These are phyloP conservation scores for Sonneratia alba DNA, from an alignment of 345 rosid species.

Conservation along the genomic window DNA sequence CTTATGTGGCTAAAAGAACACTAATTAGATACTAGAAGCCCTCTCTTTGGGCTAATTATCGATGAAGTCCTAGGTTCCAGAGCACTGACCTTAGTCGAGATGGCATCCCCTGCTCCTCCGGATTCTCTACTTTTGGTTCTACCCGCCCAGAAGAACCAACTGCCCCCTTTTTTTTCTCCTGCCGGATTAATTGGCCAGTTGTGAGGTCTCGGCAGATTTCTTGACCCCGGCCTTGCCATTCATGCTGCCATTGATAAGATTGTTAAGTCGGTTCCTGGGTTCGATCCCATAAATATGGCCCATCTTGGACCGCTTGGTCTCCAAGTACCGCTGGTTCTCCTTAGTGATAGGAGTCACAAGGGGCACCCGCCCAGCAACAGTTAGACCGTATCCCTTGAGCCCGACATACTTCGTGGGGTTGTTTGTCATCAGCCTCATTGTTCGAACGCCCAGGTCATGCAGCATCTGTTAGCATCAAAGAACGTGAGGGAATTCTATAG, in stretches of 20 bases:
- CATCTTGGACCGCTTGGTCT: constrained; percentile 66
- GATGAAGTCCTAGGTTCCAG: no score
- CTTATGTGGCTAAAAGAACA: no score
- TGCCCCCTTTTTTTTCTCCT: neutral
- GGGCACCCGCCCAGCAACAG: constrained; percentile 63
- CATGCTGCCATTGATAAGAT: constrained; percentile 11
- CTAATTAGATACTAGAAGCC: no score
- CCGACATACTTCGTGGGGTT: constrained; percentile 78
- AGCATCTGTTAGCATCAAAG: constrained; percentile 39
- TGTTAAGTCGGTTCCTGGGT: constrained; percentile 21
- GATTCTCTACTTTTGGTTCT: no score
- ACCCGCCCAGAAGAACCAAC: no score
- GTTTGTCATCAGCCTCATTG: constrained; percentile 88
- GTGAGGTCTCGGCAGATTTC: neutral
- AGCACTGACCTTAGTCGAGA: no score
- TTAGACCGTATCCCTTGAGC: constrained; percentile 66
- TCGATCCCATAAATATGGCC: constrained; percentile 57
- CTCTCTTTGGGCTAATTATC: no score
- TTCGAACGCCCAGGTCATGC: constrained; percentile 66
- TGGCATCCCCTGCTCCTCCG: no score
- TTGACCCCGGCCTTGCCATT: constrained; percentile 10
- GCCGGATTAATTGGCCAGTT: neutral
- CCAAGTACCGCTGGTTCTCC: constrained; percentile 69
- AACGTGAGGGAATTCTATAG: neutral
- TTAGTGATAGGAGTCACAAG: constrained; percentile 50